Evolutionary conservation across 129 eudicot species (phyloP).

Genomic region (Chrysanthemum makinoi): DNA sequence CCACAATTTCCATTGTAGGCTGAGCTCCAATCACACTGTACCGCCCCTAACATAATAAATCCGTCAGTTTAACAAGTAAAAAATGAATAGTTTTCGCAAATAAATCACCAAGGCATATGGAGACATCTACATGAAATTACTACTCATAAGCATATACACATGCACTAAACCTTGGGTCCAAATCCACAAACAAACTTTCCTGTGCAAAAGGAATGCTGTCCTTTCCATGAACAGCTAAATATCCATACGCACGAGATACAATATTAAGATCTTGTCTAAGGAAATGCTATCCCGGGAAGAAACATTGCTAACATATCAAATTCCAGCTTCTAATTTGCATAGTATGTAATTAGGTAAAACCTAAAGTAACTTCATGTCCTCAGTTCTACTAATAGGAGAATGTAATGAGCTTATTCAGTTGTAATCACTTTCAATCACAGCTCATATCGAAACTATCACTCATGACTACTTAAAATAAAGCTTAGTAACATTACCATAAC

Average conservation of each 20-base stretch:
- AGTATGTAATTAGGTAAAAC: conserved; percentile 1
- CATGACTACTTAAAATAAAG: background rate
- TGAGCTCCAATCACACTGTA: conserved; percentile 98
- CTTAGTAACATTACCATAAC: background rate
- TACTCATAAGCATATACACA: background rate
- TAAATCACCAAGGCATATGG: background rate
- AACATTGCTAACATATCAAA: no score
- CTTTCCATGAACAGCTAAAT: background rate
- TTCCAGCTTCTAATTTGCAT: conserved; percentile 2
- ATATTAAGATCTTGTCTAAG: no score
- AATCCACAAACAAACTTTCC: conserved; percentile 6
- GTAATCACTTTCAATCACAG: background rate
- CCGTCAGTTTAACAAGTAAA: conserved; percentile 20
- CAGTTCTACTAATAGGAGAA: conserved; percentile 12
- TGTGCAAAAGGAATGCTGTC: conserved; percentile 4
- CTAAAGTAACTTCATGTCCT: conserved; percentile 1
- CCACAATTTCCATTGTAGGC: conserved; percentile 96
- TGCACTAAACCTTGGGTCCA: conserved; percentile 2
- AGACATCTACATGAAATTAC: conserved; percentile 6
- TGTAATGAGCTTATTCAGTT: background rate
- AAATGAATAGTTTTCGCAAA: background rate
- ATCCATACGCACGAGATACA: background rate
- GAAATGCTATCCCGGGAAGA: no score
- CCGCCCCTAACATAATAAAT: conserved; percentile 67
- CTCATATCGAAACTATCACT: no score